A percentile compares a stretch with the other conserved stretches of the same genome.
Conservation (phyloP, 495 filamentous ascomycete genomes). For the Thermothielavioides terrestris region DNA sequence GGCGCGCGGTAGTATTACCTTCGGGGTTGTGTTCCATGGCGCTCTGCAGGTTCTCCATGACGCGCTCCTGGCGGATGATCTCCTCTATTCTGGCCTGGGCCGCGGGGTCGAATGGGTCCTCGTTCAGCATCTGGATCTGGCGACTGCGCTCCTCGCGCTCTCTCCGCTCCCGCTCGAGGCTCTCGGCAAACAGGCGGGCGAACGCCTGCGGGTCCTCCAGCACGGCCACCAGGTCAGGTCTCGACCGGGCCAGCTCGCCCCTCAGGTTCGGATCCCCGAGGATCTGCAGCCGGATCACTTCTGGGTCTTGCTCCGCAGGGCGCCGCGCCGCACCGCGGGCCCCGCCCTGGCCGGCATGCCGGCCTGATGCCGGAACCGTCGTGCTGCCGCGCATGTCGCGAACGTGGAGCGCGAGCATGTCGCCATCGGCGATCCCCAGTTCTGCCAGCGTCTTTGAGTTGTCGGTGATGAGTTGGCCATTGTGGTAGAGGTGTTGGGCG, state of each 20-base stretch:
- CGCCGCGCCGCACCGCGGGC: slow-evolving; percentile 13
- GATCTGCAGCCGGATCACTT: slow-evolving; percentile 71
- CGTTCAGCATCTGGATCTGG: slow-evolving; percentile 69
- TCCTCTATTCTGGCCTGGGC: slow-evolving; percentile 92
- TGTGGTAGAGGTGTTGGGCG: slow-evolving; percentile 74
- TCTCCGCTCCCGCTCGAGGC: slow-evolving; percentile 59
- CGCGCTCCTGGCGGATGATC: slow-evolving; percentile 86
- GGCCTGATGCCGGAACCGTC: slow-evolving; percentile 9
- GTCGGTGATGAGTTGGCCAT: slow-evolving; percentile 71
- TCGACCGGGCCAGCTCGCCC: slow-evolving; percentile 54
- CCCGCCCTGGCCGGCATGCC: slow-evolving; percentile 18
- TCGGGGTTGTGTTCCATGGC: slow-evolving; percentile 95
- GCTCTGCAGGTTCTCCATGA: slow-evolving; percentile 89
- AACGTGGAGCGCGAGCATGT: slow-evolving; percentile 84
- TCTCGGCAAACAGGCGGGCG: slow-evolving; percentile 54
- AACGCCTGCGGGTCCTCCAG: slow-evolving; percentile 75
- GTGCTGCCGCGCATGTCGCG: slow-evolving; percentile 43
- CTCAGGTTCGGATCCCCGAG: slow-evolving; percentile 68
- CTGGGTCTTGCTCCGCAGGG: slow-evolving; percentile 52
- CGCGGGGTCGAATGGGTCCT: slow-evolving; percentile 85
- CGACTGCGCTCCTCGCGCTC: slow-evolving; percentile 64
- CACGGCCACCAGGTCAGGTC: slow-evolving; percentile 66
- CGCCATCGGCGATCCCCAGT: slow-evolving; percentile 76
- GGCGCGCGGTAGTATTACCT: slow-evolving; percentile 45
- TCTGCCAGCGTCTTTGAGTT: slow-evolving; percentile 71